Percentiles rank a stretch among this genome's conserved stretches.
Conservation (phyloP, 1,284 basidiomycete genomes). For the Ceratobasidium sp. region DNA sequence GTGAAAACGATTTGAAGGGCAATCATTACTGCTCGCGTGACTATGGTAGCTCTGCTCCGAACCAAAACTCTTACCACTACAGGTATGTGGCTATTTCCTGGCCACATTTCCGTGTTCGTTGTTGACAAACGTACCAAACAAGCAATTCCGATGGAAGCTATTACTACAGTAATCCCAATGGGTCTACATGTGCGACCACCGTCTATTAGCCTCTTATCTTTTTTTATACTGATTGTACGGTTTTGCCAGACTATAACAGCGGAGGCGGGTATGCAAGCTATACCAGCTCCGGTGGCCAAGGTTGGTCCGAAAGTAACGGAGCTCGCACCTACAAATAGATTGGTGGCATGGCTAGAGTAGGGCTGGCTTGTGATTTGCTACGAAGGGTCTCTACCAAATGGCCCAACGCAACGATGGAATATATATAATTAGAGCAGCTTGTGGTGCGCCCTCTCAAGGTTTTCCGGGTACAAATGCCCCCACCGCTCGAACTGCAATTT, state of each 20-base stretch:
- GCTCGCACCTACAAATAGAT: background rate
- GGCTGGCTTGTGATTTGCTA: too few relatives aligned
- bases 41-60: conserved; percentile 44
- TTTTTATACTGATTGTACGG: background rate
- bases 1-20: conserved; percentile 30
- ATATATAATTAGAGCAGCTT: too few relatives aligned
- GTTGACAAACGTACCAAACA: background rate
- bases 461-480: too few relatives aligned
- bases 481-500: too few relatives aligned
- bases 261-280: conserved; percentile 38
- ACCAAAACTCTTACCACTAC: conserved; percentile 47
- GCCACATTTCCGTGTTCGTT: background rate
- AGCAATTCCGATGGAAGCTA: conserved; percentile 47
- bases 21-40: conserved; percentile 47
- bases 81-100: background rate
- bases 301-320: conserved; percentile 31
- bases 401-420: too few relatives aligned
- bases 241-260: conserved; percentile 44
- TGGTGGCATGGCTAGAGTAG: background rate
- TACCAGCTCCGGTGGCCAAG: conserved; percentile 37
- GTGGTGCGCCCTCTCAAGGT: too few relatives aligned
- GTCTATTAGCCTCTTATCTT: background rate
- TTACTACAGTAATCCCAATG: conserved; percentile 45
- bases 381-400: too few relatives aligned
- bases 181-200: conserved; percentile 20